A percentile compares a stretch with the other conserved stretches of the same genome.
These are phyloP conservation scores for Chaetomium strumarium DNA, from an alignment of 2,329 filamentous ascomycete genomes.

Conservation along the genomic window DNA sequence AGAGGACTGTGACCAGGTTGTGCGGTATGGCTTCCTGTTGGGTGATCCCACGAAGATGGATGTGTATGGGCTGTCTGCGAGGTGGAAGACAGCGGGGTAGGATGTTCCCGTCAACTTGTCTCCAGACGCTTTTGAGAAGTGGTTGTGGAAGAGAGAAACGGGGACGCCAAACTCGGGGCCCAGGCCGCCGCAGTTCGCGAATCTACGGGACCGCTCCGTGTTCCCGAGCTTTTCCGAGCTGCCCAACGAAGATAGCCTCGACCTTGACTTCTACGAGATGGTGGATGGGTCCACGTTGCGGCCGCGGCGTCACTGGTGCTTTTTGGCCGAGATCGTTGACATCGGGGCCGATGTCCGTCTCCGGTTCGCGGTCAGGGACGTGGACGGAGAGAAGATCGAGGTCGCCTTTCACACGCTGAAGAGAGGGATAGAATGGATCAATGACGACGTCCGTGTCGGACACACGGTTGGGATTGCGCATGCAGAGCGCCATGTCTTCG, in stretches of 20 bases:
- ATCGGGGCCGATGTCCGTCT: background rate
- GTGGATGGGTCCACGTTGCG: background rate
- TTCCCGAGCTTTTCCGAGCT: background rate
- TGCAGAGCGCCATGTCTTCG: background rate
- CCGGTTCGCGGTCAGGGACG: background rate
- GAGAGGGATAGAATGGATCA: background rate
- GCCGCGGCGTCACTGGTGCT: background rate
- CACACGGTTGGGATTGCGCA: background rate
- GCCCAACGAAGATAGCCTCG: background rate
- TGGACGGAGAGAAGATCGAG: background rate
- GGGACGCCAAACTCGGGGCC: background rate
- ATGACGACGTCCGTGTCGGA: background rate
- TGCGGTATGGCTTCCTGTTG: too few species aligned
- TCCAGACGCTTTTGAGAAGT: background rate
- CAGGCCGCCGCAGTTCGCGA: background rate
- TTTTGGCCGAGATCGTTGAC: background rate
- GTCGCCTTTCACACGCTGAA: background rate
- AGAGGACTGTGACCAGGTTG: too few species aligned
- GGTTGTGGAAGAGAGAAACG: background rate
- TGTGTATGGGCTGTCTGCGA: background rate
- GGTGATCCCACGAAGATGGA: too few species aligned
- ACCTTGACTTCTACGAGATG: background rate
- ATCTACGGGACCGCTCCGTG: background rate
- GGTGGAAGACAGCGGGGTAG: background rate
- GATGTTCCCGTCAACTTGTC: background rate